phyloP scores from a whole-genome alignment of 1,284 basidiomycete species.

The Macrocystidia cucumis region DNA sequence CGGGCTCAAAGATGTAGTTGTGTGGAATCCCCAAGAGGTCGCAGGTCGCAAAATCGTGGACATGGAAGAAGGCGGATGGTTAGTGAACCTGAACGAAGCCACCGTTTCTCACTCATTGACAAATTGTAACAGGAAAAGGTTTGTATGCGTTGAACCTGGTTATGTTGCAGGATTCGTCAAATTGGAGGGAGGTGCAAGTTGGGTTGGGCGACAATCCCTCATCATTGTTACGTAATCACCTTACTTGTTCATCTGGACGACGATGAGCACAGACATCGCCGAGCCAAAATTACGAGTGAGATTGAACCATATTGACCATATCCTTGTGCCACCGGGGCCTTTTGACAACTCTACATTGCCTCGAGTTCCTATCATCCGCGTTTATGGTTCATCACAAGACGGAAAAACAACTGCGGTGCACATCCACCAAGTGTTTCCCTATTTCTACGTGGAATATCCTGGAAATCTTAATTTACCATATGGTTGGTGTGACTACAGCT shows the following conservation, averaged over 20 bases:
- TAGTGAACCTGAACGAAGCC: slow-evolving; percentile 16
- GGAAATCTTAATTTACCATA: slow-evolving; percentile 41
- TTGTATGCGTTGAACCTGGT: slow-evolving; percentile 84
- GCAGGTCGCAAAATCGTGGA: slow-evolving; percentile 70
- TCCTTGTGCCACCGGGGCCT: slow-evolving; percentile 42
- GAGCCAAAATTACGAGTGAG: slow-evolving; percentile 38
- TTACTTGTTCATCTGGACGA: slow-evolving; percentile 18
- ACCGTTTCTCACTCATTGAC: slow-evolving; percentile 3
- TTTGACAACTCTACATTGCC: slow-evolving; percentile 59
- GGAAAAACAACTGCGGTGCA: slow-evolving; percentile 83
- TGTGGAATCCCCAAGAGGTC: slow-evolving; percentile 81
- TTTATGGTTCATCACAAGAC: slow-evolving; percentile 79
- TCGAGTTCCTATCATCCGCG: slow-evolving; percentile 73
- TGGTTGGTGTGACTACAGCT: slow-evolving; percentile 23
- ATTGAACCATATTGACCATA: slow-evolving; percentile 65
- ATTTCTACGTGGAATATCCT: slow-evolving; percentile 68
- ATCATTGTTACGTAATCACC: no score
- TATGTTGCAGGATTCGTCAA: slow-evolving; percentile 61
- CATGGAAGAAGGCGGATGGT: slow-evolving; percentile 87
- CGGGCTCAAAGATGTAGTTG: slow-evolving; percentile 69
- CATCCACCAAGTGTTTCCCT: slow-evolving; percentile 85
- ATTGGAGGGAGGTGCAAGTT: slow-evolving; percentile 56
- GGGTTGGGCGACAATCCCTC: slow-evolving; percentile 70
- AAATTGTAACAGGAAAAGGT: slow-evolving; percentile 52
- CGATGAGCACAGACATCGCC: slow-evolving; percentile 4